Base-by-base conservation (phyloP, 148 eudicot genomes). In the Drosera capensis region DNA sequence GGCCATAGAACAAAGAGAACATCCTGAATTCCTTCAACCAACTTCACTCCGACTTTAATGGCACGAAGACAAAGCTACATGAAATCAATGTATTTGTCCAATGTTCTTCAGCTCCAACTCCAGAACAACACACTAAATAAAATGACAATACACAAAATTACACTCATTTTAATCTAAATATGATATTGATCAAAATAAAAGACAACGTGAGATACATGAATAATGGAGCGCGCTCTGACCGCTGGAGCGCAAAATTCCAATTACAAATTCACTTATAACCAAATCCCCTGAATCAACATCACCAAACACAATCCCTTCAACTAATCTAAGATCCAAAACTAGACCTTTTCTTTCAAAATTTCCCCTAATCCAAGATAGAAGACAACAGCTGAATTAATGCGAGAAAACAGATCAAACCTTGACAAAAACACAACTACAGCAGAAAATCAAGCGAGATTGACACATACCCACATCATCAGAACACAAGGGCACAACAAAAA, bases 1-100 rank as follows among this genome's bases (percentile, higher is more conserved):
- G 79, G 43, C 97, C 97, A 73, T 75, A 80, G 59, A 84, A 68
- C 60, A 90, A 72, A 20, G 97, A 80, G 64, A 90, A 90, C 97
- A 90, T 90, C 63, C 67, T 58, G 34, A 46, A 15, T 30, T 34
- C 19, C 23, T 41, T 41, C 23, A 19, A 6, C n/a, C n/a, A 41
- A 41, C 45, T 17, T 17, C 23, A 7, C 45, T n/a, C n/a, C n/a
- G n/a, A n/a, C n/a, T n/a, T n/a, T n/a, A n/a, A n/a, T n/a, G n/a
- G n/a, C n/a, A n/a, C n/a, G n/a, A n/a, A n/a, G n/a, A n/a, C n/a
- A n/a, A n/a, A n/a, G n/a, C n/a, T n/a, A n/a, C n/a, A n/a, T n/a
- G n/a, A n/a, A n/a, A n/a, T n/a, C n/a, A n/a, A n/a, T n/a, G n/a
- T n/a, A n/a, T n/a, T n/a, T n/a, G n/a, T n/a, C n/a, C n/a, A n/a